Percentiles rank a stretch among this genome's conserved stretches.
These are phyloP conservation scores for Leishmania guyanensis DNA, from an alignment of 208 protist species.

Conservation along the genomic window DNA sequence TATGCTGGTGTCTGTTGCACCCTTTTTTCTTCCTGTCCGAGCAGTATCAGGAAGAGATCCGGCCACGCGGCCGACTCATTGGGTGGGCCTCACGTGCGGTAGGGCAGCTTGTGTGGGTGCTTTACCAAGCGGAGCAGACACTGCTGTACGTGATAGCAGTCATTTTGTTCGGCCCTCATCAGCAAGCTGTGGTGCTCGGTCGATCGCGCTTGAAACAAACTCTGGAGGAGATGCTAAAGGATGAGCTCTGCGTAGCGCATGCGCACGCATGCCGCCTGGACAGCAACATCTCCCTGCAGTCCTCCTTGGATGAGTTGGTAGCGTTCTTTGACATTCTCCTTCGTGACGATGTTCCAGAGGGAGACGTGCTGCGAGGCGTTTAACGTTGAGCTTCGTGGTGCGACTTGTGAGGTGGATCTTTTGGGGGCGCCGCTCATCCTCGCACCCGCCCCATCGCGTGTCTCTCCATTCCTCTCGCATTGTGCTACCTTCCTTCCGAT, in stretches of 20 bases:
- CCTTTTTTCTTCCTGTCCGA: slow-evolving; percentile 49
- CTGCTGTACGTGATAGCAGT: slow-evolving; percentile 69
- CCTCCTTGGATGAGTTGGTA: slow-evolving; percentile 50
- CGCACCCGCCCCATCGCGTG: slow-evolving; percentile 20
- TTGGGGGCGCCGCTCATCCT: background rate
- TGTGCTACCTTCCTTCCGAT: background rate
- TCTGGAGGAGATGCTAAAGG: slow-evolving; percentile 42
- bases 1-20: slow-evolving; percentile 27
- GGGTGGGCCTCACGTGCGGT: slow-evolving; percentile 2
- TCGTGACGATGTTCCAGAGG: background rate
- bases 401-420: background rate
- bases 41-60: slow-evolving; percentile 47
- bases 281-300: slow-evolving; percentile 56
- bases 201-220: slow-evolving; percentile 37
- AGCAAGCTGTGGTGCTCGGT: slow-evolving; percentile 45
- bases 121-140: slow-evolving; percentile 40
- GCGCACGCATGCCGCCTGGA: slow-evolving; percentile 63
- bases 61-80: slow-evolving; percentile 4
- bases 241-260: slow-evolving; percentile 56
- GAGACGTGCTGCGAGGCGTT: background rate
- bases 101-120: slow-evolving; percentile 23
- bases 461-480: background rate
- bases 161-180: slow-evolving; percentile 70
- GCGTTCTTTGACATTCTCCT: slow-evolving; percentile 65
- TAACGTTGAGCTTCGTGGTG: background rate